phyloP scores from a whole-genome alignment of 2,329 filamentous ascomycete species.

The Ophiostoma australiae region DNA sequence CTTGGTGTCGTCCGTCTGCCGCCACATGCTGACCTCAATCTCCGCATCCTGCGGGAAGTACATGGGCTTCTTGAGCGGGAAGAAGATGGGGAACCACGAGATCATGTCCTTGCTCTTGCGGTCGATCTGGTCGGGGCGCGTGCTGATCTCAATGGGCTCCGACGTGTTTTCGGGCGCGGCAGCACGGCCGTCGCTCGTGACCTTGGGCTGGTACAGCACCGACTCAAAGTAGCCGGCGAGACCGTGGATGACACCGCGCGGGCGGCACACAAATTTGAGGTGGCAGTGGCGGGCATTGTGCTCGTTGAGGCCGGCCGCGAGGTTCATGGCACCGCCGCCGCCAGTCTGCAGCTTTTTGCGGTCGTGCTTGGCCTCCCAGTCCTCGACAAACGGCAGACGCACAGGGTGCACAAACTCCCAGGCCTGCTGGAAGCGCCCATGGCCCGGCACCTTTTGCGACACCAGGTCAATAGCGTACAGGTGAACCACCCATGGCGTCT shows the following conservation, averaged over 20 bases:
- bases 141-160: slow-evolving; percentile 76
- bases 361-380: slow-evolving; percentile 42
- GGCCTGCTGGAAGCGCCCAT: slow-evolving; percentile 63
- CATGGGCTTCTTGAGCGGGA: slow-evolving; percentile 86
- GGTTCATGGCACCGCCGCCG: slow-evolving; percentile 69
- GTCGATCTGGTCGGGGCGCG: slow-evolving; percentile 86
- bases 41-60: slow-evolving; percentile 80
- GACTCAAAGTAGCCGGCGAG: slow-evolving; percentile 94
- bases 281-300: slow-evolving; percentile 82
- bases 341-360: slow-evolving; percentile 54
- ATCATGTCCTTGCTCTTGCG: slow-evolving; percentile 96
- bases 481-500: slow-evolving; percentile 93
- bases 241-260: slow-evolving; percentile 82
- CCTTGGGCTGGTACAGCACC: slow-evolving; percentile 66
- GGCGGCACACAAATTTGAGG: slow-evolving; percentile 69
- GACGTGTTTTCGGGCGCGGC: slow-evolving; percentile 29
- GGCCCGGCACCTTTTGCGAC: slow-evolving; percentile 56
- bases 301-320: slow-evolving; percentile 77
- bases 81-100: slow-evolving; percentile 98
- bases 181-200: slow-evolving; percentile 29
- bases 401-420: slow-evolving; percentile 80
- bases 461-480: slow-evolving; percentile 86
- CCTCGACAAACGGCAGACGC: slow-evolving; percentile 39
- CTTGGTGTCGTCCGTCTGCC: slow-evolving; percentile 87
- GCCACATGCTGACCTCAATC: slow-evolving; percentile 89